Base-by-base conservation (phyloP, 1,139 yeast species). In the Yamadazyma songkhlaensis region DNA sequence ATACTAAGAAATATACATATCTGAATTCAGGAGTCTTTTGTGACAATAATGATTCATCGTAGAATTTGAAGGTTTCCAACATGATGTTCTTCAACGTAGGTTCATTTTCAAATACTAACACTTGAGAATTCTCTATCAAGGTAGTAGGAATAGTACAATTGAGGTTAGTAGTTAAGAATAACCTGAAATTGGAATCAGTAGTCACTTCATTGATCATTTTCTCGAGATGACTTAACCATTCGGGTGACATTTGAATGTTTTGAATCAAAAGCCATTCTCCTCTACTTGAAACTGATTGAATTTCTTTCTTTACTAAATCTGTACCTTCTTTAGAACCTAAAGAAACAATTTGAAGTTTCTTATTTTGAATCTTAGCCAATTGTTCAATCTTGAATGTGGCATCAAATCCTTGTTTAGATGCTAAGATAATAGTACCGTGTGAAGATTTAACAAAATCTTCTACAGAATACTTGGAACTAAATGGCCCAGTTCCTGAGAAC, bases 251-350 rank as follows among this genome's bases (percentile, higher is more conserved):
- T 46, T 89, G 96, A 10, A 85, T 69, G 50, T 89, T 89, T 54
- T 89, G 95, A 32, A 89, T 59, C 26, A 88, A 50, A 1, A 89
- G 57, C 96, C 96, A 88, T 2, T 59, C 50, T 1, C 85, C 87
- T 4, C 55, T 57, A 20, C 56, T 59, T 1, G 72, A 53, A 0
- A 78, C 77, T 9, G 51, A 55, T 2, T 59, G 57, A n/a, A 89
- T 58, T 13, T 78, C 77, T 33, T 63, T 60, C 29, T 73, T 76
- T 0, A 90, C 94, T 31, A 66, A 60, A 8, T 63, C 72, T 5
- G 69, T 58, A 11, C 88, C 84, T 56, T 88, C 96, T 24, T 59
- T 59, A 0, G 96, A 79, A 0, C 97, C 97, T 77, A 89, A 71
- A 0, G 96, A 79, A 25, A 86, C 71, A 1, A 76, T 60, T 0